These are phyloP conservation scores for Novymonas esmeraldas DNA, from an alignment of 208 protist species.

Conservation along the genomic window DNA sequence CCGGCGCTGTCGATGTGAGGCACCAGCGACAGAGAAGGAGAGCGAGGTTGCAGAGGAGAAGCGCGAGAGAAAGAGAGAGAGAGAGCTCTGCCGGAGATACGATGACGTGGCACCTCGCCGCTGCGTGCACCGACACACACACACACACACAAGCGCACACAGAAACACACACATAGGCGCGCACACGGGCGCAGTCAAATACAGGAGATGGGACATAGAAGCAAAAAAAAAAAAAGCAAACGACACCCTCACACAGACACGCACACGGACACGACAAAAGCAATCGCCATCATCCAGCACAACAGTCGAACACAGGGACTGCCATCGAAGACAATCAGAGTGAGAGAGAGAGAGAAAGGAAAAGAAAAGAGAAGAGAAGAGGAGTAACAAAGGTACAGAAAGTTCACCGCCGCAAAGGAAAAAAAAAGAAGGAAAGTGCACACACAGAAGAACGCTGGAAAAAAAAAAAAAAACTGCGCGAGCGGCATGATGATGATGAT, in stretches of 20 bases:
- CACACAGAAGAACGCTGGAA: neutral
- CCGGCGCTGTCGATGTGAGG: too few relatives aligned
- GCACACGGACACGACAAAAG: too few relatives aligned
- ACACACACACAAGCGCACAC: neutral
- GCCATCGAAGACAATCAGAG: neutral
- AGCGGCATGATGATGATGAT: neutral
- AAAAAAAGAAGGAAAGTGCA: constrained; percentile 2
- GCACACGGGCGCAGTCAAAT: too few relatives aligned
- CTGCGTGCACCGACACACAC: neutral
- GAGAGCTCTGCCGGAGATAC: neutral
- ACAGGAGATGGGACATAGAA: too few relatives aligned
- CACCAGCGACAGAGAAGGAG: neutral
- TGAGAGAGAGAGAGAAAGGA: constrained; percentile 10
- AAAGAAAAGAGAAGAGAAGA: constrained; percentile 7
- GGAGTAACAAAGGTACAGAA: constrained; percentile 17
- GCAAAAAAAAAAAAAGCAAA: too few relatives aligned
- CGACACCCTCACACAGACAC: too few relatives aligned
- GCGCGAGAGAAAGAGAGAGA: neutral
- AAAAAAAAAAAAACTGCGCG: constrained; percentile 2
- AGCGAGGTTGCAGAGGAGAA: neutral
- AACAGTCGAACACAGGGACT: too few relatives aligned
- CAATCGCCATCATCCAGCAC: too few relatives aligned
- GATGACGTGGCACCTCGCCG: neutral
- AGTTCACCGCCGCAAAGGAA: neutral
- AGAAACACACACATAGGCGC: too few relatives aligned